Percentiles rank a stretch among this genome's conserved stretches.
These are phyloP conservation scores for Leptomonas pyrrhocoris DNA, from an alignment of 208 protist species.

Conservation along the genomic window DNA sequence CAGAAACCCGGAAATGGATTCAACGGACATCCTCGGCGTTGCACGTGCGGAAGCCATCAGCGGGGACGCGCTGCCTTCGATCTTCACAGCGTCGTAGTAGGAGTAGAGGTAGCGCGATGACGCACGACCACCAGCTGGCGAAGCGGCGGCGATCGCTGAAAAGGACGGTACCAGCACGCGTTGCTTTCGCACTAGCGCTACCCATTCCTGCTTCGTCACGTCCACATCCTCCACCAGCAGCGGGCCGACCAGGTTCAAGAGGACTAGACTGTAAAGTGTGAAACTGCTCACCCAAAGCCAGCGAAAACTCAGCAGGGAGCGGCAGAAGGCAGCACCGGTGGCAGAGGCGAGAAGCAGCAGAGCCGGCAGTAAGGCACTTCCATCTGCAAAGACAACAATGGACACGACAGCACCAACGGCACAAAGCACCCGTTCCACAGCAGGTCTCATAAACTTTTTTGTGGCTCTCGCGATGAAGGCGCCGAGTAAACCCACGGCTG, in stretches of 20 bases:
- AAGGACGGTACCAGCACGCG: slow-evolving; percentile 12
- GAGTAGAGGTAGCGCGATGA: slow-evolving; percentile 19
- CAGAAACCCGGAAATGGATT: not conserved
- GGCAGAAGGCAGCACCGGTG: slow-evolving; percentile 26
- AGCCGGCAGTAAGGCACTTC: slow-evolving; percentile 27
- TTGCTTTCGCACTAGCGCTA: slow-evolving; percentile 23
- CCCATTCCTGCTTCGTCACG: slow-evolving; percentile 2
- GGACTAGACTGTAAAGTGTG: slow-evolving; percentile 10
- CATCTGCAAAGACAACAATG: slow-evolving; percentile 13
- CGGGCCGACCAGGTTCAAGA: slow-evolving; percentile 21
- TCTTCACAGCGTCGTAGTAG: slow-evolving; percentile 17
- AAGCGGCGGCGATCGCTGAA: not conserved
- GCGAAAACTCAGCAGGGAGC: slow-evolving; percentile 38
- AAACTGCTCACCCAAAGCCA: slow-evolving; percentile 33
- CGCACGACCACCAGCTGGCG: not conserved
- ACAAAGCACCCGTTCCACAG: not conserved
- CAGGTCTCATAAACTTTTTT: not conserved
- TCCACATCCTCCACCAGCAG: slow-evolving; percentile 23
- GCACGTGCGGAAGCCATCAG: not conserved
- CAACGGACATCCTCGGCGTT: not conserved
- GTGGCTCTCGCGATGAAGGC: not conserved
- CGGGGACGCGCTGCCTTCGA: slow-evolving; percentile 19
- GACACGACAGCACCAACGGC: not conserved
- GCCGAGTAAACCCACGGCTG: slow-evolving; percentile 7
- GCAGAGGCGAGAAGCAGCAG: slow-evolving; percentile 16